Percentiles rank a stretch among this genome's conserved stretches.
Evolutionary conservation across 2,329 filamentous ascomycete genomes (phyloP).

Genomic region (Zasmidium cellare): DNA sequence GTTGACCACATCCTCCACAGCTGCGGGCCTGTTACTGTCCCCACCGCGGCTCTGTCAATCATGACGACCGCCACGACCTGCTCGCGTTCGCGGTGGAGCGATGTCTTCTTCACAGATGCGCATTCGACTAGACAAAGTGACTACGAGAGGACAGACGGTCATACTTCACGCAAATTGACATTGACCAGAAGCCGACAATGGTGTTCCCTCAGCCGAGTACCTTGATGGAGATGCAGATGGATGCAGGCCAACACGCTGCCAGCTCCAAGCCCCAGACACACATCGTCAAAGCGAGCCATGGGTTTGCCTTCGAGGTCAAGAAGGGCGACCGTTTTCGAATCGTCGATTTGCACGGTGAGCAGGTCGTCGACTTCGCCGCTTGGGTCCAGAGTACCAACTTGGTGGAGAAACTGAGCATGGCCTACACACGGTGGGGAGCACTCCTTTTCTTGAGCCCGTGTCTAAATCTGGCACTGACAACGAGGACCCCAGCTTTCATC

Average conservation of each 20-base stretch:
- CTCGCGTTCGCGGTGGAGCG: not conserved
- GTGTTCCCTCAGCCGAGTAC: not conserved
- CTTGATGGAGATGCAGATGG: not conserved
- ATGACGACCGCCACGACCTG: not conserved
- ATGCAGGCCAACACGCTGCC: not conserved
- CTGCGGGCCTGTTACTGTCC: not conserved
- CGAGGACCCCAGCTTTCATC: slow-evolving; percentile 19
- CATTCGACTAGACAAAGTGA: too few species aligned
- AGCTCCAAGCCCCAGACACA: slow-evolving; percentile 17
- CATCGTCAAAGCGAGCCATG: slow-evolving; percentile 31
- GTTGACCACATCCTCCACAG: not conserved
- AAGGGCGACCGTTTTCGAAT: slow-evolving; percentile 40
- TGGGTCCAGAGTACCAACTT: slow-evolving; percentile 34
- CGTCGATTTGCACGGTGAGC: slow-evolving; percentile 41
- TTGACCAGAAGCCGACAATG: too few species aligned
- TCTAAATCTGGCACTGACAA: not conserved
- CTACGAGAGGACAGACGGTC: too few species aligned
- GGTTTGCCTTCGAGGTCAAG: slow-evolving; percentile 37
- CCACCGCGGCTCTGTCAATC: not conserved
- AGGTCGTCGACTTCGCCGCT: slow-evolving; percentile 44
- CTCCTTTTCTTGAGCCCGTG: too few species aligned
- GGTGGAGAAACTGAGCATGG: slow-evolving; percentile 39
- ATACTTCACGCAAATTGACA: too few species aligned
- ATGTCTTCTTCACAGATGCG: too few species aligned
- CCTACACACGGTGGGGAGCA: slow-evolving; percentile 35